Percentiles rank a stretch among this genome's conserved stretches.
phyloP scores from a whole-genome alignment of 345 rosid genomes.

The Brassica cretica region DNA sequence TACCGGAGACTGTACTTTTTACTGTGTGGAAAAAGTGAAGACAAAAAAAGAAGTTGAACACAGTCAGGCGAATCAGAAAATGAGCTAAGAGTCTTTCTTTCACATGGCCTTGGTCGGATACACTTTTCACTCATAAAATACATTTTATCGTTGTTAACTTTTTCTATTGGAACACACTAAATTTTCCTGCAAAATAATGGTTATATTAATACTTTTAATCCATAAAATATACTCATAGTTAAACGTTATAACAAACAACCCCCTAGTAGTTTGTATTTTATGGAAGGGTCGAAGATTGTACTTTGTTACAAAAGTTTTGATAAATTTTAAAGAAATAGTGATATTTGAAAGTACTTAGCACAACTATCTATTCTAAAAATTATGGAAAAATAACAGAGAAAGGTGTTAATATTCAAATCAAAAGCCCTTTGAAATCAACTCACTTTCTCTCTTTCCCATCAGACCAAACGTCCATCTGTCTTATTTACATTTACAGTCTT shows the following conservation, averaged over 20 bases:
- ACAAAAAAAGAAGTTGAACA: slow-evolving; percentile 4
- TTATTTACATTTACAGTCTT: slow-evolving; percentile 29
- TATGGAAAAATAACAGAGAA: not conserved
- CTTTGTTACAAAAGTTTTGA: no score
- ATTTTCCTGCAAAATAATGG: not conserved
- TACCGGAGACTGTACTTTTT: slow-evolving; percentile 38
- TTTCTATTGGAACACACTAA: not conserved
- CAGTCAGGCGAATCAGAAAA: slow-evolving; percentile 18
- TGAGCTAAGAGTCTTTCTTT: slow-evolving; percentile 29
- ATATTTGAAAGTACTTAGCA: not conserved
- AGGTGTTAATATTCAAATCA: slow-evolving; percentile 15
- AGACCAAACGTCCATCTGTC: not conserved
- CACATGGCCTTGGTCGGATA: slow-evolving; percentile 41
- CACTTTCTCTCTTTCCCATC: not conserved
- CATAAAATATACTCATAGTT: no score
- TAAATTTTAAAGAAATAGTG: not conserved
- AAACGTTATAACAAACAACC: no score
- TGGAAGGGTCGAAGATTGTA: no score
- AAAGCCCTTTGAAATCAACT: not conserved
- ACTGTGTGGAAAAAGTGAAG: slow-evolving; percentile 19
- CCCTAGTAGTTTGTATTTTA: no score
- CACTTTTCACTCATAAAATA: not conserved
- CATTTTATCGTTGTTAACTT: not conserved
- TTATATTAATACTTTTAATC: not conserved
- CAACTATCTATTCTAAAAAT: no score